Conservation (phyloP, 2,329 filamentous ascomycete species). For the Scytalidium sp. region DNA sequence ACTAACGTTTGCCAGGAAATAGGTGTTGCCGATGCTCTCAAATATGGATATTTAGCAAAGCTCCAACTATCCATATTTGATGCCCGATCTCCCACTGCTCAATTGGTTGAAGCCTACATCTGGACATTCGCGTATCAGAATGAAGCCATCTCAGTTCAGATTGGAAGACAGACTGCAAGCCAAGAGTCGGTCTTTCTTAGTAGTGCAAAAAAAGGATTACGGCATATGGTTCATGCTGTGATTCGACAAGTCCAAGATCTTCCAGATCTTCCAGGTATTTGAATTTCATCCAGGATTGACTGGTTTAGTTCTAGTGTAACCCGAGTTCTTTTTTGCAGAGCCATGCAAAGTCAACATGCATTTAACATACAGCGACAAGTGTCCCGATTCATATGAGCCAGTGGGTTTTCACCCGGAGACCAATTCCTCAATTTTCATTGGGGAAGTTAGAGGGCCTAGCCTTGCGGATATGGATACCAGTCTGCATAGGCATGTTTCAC, state of each 20-base stretch:
- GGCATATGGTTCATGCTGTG: neutral
- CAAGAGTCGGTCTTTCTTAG: neutral
- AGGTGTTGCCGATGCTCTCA: slow-evolving; percentile 17
- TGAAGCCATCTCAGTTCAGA: neutral
- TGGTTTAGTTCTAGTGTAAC: neutral
- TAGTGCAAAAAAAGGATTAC: neutral
- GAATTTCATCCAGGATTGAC: neutral
- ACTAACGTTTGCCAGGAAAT: slow-evolving; percentile 16
- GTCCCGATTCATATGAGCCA: slow-evolving; percentile 8
- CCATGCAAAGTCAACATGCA: slow-evolving; percentile 7
- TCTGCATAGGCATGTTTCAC: neutral
- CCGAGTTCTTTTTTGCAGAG: neutral
- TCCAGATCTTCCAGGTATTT: neutral
- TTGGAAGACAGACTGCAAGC: neutral
- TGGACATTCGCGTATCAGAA: slow-evolving; percentile 17
- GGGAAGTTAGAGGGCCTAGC: neutral
- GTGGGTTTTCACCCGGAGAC: slow-evolving; percentile 7
- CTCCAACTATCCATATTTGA: slow-evolving; percentile 19
- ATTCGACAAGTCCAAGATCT: neutral
- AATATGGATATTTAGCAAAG: slow-evolving; percentile 16
- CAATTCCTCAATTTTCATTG: slow-evolving; percentile 3
- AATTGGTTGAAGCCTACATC: slow-evolving; percentile 21
- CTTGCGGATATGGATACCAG: slow-evolving; percentile 1
- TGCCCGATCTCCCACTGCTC: slow-evolving; percentile 6
- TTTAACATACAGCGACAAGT: slow-evolving; percentile 7